These are phyloP conservation scores for Dictyostelium purpureum DNA, from an alignment of 78 protist genomes.

Conservation along the genomic window DNA sequence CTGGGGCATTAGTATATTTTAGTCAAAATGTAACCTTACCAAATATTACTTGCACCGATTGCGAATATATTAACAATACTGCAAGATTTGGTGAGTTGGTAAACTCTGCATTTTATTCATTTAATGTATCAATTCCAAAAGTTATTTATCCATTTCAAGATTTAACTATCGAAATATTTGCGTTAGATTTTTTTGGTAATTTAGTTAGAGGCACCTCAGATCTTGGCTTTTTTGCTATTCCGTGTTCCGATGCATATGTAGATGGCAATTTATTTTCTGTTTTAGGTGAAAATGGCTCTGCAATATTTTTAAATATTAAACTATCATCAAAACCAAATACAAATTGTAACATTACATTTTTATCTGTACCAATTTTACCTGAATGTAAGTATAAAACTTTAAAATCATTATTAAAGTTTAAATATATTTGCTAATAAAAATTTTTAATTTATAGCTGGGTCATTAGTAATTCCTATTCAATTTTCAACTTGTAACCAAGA, in stretches of 20 bases:
- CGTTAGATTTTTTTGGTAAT: conserved; percentile 36
- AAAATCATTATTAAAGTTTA: no score
- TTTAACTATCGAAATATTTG: conserved; percentile 4
- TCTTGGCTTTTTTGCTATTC: conserved; percentile 39
- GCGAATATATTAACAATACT: conserved; percentile 18
- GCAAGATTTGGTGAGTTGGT: conserved; percentile 20
- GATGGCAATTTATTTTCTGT: conserved; percentile 21
- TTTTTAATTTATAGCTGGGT: not conserved
- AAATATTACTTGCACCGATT: conserved; percentile 6
- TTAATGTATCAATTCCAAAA: conserved; percentile 17
- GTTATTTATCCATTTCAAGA: conserved; percentile 24
- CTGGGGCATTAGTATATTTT: conserved; percentile 44
- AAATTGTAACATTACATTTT: conserved; percentile 22
- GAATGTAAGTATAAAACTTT: not conserved
- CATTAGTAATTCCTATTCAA: not conserved
- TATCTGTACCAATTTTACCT: conserved; percentile 51
- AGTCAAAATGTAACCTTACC: conserved; percentile 12
- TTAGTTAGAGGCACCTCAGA: conserved; percentile 23
- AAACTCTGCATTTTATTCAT: not conserved
- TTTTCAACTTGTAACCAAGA: not conserved
- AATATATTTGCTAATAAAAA: not conserved
- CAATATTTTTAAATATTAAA: not conserved
- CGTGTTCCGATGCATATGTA: conserved; percentile 39
- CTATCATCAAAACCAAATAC: conserved; percentile 23
- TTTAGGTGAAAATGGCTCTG: conserved; percentile 3